These are phyloP conservation scores for Diutina neorugosa DNA, from an alignment of 1,139 yeast genomes.

Conservation along the genomic window DNA sequence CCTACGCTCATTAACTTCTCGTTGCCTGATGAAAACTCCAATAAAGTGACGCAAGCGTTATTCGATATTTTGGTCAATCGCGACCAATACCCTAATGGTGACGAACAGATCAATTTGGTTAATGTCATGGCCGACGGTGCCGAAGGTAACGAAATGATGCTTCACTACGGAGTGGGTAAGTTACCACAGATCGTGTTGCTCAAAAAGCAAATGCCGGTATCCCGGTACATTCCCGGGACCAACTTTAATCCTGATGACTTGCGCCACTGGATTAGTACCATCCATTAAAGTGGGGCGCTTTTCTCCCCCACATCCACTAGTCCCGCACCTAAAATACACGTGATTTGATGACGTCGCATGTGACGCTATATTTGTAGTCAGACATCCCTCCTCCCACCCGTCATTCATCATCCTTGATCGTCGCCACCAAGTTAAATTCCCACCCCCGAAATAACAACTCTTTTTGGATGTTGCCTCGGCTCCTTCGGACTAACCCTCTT, in stretches of 20 bases:
- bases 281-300: constrained; percentile 4
- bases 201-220: constrained; percentile 52
- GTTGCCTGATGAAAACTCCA: constrained; percentile 45
- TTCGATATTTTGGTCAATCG: constrained; percentile 44
- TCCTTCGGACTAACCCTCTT: no score
- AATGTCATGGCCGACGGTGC: constrained; percentile 60
- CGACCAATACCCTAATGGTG: constrained; percentile 27
- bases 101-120: constrained; percentile 41
- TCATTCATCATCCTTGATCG: no score
- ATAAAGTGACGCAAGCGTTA: constrained; percentile 51
- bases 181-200: constrained; percentile 62
- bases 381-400: no score
- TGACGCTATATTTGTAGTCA: no score
- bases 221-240: constrained; percentile 32
- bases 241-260: constrained; percentile 41
- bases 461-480: no score
- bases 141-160: constrained; percentile 46
- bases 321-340: not conserved
- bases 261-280: constrained; percentile 37
- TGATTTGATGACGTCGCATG: not conserved
- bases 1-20: constrained; percentile 70
- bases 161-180: constrained; percentile 44
- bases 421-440: no score
- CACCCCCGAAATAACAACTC: no score
- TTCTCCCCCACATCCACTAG: no score